Evolutionary conservation across 352 stramenopile species (phyloP).

Genomic region (Globisporangium emineosum): DNA sequence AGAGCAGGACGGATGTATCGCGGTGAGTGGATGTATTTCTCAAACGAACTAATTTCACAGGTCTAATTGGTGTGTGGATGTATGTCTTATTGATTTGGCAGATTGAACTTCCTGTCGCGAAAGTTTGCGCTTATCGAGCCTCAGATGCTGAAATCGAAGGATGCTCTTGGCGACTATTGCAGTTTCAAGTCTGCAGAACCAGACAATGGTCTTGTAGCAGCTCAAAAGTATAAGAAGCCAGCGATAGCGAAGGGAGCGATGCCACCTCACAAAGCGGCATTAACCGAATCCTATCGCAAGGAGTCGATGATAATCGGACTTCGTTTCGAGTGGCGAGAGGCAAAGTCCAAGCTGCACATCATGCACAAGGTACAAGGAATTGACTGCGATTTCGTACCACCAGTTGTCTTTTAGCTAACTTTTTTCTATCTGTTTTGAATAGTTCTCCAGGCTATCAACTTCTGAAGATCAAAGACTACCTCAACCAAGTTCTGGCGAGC

Average conservation of each 20-base stretch:
- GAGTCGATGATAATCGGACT: conserved; percentile 49
- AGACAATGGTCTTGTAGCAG: neutral
- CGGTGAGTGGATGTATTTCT: neutral
- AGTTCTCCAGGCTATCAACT: neutral
- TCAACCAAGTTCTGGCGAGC: neutral
- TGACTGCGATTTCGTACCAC: neutral
- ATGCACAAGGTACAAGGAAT: conserved; percentile 51
- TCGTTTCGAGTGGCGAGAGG: conserved; percentile 70
- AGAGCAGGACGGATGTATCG: conserved; percentile 1
- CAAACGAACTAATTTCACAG: too few relatives aligned
- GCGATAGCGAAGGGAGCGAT: neutral
- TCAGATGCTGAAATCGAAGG: conserved; percentile 29
- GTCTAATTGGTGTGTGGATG: too few relatives aligned
- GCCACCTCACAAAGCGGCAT: neutral
- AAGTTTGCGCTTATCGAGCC: conserved; percentile 53
- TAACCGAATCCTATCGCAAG: conserved; percentile 20
- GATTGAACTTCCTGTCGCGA: conserved; percentile 41
- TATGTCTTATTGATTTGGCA: neutral
- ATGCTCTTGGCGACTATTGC: conserved; percentile 50
- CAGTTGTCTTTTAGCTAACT: neutral
- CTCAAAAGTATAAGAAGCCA: neutral
- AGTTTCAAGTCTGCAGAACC: conserved; percentile 43
- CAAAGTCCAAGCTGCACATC: conserved; percentile 53
- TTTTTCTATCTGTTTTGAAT: neutral
- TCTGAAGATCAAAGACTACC: neutral